Percentiles rank a stretch among this genome's conserved stretches.
Evolutionary conservation across 768 basidiomycete genomes (phyloP).

Genomic region (Dentipellis sp.): DNA sequence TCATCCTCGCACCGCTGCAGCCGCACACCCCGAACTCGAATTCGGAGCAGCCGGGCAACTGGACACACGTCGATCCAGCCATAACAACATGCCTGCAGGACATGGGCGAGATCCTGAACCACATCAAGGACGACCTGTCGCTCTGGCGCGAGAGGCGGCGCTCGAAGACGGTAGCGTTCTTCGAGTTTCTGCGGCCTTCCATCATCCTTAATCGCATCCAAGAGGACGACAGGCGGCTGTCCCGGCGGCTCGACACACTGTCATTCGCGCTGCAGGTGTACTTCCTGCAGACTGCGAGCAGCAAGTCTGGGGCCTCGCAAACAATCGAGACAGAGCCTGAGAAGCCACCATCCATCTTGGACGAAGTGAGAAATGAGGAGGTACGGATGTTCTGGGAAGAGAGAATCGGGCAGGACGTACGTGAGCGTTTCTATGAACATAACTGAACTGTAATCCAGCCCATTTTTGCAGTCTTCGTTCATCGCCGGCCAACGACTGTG

Average conservation of each 20-base stretch:
- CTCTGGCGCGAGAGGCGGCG: not conserved
- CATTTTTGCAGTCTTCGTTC: not conserved
- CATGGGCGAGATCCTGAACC: conserved; percentile 1
- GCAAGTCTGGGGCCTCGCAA: not conserved
- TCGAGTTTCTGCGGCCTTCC: not conserved
- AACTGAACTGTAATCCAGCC: too few relatives aligned
- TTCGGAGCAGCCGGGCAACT: not conserved
- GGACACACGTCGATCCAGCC: not conserved
- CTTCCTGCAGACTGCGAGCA: not conserved
- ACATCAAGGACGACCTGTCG: not conserved
- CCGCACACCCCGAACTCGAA: not conserved
- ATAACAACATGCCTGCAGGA: not conserved
- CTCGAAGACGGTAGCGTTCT: not conserved
- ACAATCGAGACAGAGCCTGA: too few relatives aligned
- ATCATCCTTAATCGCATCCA: not conserved
- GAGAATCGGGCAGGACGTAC: not conserved
- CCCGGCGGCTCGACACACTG: not conserved
- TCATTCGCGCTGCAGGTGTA: not conserved
- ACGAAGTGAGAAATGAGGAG: not conserved
- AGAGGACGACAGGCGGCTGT: not conserved
- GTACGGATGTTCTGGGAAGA: conserved; percentile 1
- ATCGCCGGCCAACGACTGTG: not conserved
- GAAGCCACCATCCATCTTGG: not conserved
- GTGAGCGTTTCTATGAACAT: not conserved
- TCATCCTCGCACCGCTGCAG: not conserved